Conservation (phyloP, 2,329 filamentous ascomycete species). For the Fusarium keratoplasticum region DNA sequence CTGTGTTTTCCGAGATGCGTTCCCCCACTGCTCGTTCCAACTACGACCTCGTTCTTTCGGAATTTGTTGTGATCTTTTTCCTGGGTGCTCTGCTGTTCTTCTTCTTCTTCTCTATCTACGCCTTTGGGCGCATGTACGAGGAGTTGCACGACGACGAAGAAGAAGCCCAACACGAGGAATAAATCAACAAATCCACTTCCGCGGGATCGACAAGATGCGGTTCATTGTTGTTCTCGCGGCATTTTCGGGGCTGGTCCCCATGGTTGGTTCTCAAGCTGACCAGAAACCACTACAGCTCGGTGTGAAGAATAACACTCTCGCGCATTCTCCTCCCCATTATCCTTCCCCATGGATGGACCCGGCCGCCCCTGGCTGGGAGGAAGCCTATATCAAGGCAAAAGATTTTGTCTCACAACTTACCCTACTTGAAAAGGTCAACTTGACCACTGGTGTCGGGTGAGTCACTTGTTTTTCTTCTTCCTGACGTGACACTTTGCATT, state of each 20-base stretch:
- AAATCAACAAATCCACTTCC: neutral
- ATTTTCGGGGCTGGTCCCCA: constrained; percentile 14
- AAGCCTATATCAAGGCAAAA: constrained; percentile 80
- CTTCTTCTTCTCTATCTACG: neutral
- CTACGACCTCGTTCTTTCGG: neutral
- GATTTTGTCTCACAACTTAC: constrained; percentile 87
- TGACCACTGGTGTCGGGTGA: constrained; percentile 90
- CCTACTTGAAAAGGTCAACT: constrained; percentile 89
- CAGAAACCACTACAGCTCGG: constrained; percentile 15
- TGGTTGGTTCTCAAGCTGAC: constrained; percentile 37
- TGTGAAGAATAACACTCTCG: constrained; percentile 38
- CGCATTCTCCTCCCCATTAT: constrained; percentile 72
- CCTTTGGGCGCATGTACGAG: neutral
- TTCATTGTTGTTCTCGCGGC: constrained; percentile 12
- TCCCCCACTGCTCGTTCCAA: neutral
- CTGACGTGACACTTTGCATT: neutral
- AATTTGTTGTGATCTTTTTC: neutral
- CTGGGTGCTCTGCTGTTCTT: neutral
- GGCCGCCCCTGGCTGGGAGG: constrained; percentile 76
- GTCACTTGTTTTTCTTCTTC: constrained; percentile 43
- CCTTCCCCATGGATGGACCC: constrained; percentile 90
- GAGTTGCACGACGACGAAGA: too few relatives aligned
- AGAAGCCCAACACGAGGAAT: too few relatives aligned
- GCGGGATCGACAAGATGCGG: constrained; percentile 23
- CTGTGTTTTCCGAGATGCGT: neutral